These are phyloP conservation scores for Cyanodermella asteris DNA, from an alignment of 2,329 filamentous ascomycete species.

Conservation along the genomic window DNA sequence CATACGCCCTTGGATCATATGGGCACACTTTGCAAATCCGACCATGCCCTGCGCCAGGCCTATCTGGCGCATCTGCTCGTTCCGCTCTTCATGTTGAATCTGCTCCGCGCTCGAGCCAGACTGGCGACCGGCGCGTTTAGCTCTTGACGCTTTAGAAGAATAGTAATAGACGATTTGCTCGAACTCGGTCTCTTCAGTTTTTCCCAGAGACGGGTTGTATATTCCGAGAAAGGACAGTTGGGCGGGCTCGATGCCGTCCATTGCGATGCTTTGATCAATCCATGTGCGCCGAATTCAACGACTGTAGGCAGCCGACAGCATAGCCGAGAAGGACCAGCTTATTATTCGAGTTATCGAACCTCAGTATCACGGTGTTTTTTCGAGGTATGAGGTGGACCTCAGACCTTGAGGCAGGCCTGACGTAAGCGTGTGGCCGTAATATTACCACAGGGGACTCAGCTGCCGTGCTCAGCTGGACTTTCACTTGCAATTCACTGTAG, in stretches of 20 bases:
- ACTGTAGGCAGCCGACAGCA: too few species aligned
- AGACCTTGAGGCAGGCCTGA: too few species aligned
- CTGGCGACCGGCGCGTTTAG: constrained; percentile 9
- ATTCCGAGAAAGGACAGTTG: constrained; percentile 81
- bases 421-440: too few species aligned
- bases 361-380: too few species aligned
- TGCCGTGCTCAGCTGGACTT: too few species aligned
- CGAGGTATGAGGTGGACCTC: too few species aligned
- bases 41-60: constrained; percentile 94
- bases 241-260: constrained; percentile 45
- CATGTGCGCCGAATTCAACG: too few species aligned
- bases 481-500: too few species aligned
- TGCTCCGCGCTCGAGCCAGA: constrained; percentile 10
- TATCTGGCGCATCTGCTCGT: constrained; percentile 77
- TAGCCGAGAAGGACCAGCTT: too few species aligned
- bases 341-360: too few species aligned
- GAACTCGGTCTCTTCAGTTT: constrained; percentile 47
- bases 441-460: too few species aligned
- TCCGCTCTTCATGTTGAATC: constrained; percentile 40
- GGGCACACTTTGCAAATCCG: constrained; percentile 49
- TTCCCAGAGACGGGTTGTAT: constrained; percentile 71
- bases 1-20: constrained; percentile 3
- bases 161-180: constrained; percentile 86
- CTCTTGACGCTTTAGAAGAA: constrained; percentile 26
- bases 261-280: too few species aligned